phyloP scores from a whole-genome alignment of 75 land plant species.

The Selaginella tamariscina region DNA sequence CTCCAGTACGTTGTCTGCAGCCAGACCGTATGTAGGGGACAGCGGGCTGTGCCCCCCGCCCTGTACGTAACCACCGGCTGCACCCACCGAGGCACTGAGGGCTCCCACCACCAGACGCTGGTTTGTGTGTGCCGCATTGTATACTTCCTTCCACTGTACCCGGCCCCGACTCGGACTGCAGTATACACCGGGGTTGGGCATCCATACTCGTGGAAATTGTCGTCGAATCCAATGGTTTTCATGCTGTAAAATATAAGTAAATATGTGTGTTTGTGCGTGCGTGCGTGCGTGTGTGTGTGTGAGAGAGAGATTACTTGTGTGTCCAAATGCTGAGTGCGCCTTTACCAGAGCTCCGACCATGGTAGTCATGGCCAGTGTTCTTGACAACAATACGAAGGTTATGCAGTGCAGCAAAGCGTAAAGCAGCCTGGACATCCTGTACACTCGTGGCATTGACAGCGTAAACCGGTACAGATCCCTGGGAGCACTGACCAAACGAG shows the following conservation, averaged over 20 bases:
- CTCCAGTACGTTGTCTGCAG: background rate
- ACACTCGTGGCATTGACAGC: background rate
- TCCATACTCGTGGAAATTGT: background rate
- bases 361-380: constrained; percentile 9
- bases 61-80: constrained; percentile 2
- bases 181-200: background rate
- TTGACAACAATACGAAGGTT: background rate
- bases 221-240: background rate
- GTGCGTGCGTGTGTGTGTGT: too few species aligned
- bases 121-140: background rate
- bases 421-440: background rate
- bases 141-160: background rate
- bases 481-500: background rate
- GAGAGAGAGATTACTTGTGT: too few species aligned
- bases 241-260: too few species aligned
- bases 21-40: background rate
- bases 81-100: background rate
- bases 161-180: background rate
- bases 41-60: constrained; percentile 12
- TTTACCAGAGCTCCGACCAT: background rate
- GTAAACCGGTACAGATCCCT: background rate
- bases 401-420: background rate
- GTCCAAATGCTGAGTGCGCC: constrained; percentile 7
- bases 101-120: background rate
- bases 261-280: too few species aligned